These are phyloP conservation scores for Paramecium tetraurelia DNA, from an alignment of 73 alveolate species.

Conservation along the genomic window DNA sequence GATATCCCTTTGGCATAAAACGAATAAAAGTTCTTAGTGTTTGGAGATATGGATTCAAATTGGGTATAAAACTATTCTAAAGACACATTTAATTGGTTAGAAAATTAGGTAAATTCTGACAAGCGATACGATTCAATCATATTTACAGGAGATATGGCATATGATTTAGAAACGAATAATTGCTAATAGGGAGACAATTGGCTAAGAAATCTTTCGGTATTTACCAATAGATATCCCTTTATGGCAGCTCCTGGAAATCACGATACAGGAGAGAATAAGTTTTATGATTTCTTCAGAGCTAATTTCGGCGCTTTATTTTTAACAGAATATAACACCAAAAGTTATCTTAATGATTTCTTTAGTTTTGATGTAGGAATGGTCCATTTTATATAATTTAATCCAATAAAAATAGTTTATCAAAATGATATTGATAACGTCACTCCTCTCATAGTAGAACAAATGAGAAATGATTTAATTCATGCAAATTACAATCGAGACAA, in stretches of 20 bases:
- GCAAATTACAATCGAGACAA: constrained; percentile 21
- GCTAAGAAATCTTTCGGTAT: constrained; percentile 18
- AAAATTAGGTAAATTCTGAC: not conserved
- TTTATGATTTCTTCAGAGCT: not conserved
- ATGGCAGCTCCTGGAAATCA: constrained; percentile 34
- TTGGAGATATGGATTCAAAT: constrained; percentile 49
- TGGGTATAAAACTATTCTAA: not conserved
- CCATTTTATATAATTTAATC: not conserved
- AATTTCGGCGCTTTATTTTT: not conserved
- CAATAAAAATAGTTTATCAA: not conserved
- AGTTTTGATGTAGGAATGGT: constrained; percentile 36
- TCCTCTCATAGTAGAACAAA: not conserved
- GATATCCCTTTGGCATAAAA: not conserved
- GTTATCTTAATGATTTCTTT: not conserved
- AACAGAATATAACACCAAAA: not conserved
- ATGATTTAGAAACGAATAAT: constrained; percentile 21
- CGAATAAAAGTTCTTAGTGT: not conserved
- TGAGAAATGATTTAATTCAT: not conserved
- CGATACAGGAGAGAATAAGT: not conserved
- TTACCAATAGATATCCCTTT: constrained; percentile 3
- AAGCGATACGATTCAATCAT: not conserved
- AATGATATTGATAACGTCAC: not conserved
- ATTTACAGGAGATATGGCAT: constrained; percentile 49
- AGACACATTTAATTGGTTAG: not conserved
- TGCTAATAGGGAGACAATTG: constrained; percentile 7